Base-by-base conservation (phyloP, 345 rosid species). In the Adansonia digitata region DNA sequence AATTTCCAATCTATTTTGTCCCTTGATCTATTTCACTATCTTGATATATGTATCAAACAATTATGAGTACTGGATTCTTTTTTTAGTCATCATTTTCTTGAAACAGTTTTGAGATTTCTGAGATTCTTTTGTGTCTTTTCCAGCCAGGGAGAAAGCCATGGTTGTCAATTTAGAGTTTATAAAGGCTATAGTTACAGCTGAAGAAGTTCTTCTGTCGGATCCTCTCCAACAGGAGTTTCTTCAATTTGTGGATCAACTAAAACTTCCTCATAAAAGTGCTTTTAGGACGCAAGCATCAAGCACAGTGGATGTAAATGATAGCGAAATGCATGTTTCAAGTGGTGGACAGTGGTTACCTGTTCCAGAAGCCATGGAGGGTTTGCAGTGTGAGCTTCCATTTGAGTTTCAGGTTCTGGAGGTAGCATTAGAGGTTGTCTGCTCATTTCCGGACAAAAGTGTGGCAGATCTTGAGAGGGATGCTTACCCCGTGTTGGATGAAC, bases 401-500 rank as follows among this genome's bases (percentile, higher is more conserved):
- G 99, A 93, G 81, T 89, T 95, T 85, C 96, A 91, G 81, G 97
- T 95, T 76, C 89, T 95, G 51, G 99, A 95, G 89, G 89, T 91
- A 71, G 99, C 99, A 29, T 82, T 95, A 2, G 98, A 95, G 83
- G 84, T 85, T 45, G 94, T 91, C 60, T 95, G 97, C 65, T 82
- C 91, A 3, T 83, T 68, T 82, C 79, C 93, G 83, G 98, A 89
- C 74, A 79, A 81, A 37, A 82, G 77, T 37, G 99, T 91, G 59
- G 91, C 84, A 29, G 84, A 89, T 3, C 90, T 92, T 49, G 98
- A 91, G 86, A 86, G 78, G 71, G 91, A 90, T 75, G 96, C 99
- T 26, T 94, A 92, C 81, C 98, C 98, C 46, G 84, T 91, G 10
- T 81, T 91, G 80, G 98, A 94, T 86, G 98, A 94, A 81, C 78